Percentiles rank a stretch among this genome's conserved stretches.
These are phyloP conservation scores for Lignosus rhinocerotis DNA, from an alignment of 1,284 basidiomycete genomes.

Conservation along the genomic window DNA sequence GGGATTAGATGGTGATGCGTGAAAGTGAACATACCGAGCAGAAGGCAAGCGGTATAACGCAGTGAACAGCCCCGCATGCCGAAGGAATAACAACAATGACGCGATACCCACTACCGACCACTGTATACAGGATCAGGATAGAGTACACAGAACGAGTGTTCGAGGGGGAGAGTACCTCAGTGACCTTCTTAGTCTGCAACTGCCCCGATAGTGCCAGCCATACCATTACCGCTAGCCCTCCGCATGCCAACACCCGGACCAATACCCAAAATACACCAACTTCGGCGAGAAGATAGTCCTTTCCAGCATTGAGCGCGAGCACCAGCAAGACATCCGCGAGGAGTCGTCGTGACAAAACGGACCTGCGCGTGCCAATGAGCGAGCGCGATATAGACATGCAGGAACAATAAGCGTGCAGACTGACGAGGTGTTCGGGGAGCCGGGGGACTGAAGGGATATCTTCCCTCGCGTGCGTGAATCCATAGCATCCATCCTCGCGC, in stretches of 20 bases:
- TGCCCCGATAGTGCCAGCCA: constrained; percentile 59
- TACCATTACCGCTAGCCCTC: constrained; percentile 56
- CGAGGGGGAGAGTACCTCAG: constrained; percentile 50
- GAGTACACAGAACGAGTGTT: neutral
- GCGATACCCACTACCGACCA: constrained; percentile 69
- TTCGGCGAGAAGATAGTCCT: constrained; percentile 65
- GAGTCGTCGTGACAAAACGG: constrained; percentile 53
- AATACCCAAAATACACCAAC: constrained; percentile 74
- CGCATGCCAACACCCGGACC: constrained; percentile 67
- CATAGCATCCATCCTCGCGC: constrained; percentile 14
- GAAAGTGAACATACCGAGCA: constrained; percentile 47
- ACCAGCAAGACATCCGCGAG: constrained; percentile 63
- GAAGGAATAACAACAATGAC: constrained; percentile 66
- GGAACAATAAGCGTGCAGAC: neutral
- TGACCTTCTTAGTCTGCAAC: constrained; percentile 48
- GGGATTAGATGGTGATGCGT: too few species aligned
- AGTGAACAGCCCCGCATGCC: constrained; percentile 59
- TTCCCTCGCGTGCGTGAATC: constrained; percentile 21
- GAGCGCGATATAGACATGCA: neutral
- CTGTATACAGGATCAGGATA: constrained; percentile 35
- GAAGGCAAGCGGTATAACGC: constrained; percentile 67
- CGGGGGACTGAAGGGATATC: constrained; percentile 17
- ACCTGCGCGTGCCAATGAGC: constrained; percentile 26
- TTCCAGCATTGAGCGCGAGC: constrained; percentile 58
- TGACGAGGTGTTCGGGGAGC: constrained; percentile 13